Evolutionary conservation across 179 eudicot species (phyloP).

Genomic region (Silene vulgaris): DNA sequence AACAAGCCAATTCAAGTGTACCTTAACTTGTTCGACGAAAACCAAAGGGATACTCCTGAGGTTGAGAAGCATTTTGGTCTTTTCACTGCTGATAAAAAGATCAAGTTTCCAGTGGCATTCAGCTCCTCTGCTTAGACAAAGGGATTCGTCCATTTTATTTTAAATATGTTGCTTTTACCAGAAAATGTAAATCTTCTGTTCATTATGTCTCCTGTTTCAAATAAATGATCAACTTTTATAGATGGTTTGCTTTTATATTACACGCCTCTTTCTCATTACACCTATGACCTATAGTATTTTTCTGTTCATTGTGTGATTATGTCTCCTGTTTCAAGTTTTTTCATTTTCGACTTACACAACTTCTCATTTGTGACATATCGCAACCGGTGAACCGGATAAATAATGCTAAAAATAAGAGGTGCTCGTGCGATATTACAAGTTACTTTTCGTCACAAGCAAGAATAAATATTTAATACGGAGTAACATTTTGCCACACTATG

Average conservation of each 20-base stretch:
- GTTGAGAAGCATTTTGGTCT: constrained; percentile 53
- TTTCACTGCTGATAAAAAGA: constrained; percentile 32
- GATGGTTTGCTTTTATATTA: background rate
- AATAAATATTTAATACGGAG: too few species aligned
- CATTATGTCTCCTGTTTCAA: constrained; percentile 10
- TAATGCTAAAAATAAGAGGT: too few species aligned
- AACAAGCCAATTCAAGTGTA: constrained; percentile 45
- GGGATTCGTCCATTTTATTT: background rate
- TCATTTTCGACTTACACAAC: too few species aligned
- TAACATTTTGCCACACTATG: too few species aligned
- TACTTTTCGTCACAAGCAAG: too few species aligned
- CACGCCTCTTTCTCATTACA: background rate
- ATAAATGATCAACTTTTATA: background rate
- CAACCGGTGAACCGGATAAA: too few species aligned
- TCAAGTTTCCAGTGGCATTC: constrained; percentile 18
- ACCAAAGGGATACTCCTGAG: constrained; percentile 31
- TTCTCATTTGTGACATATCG: too few species aligned
- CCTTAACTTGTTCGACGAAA: constrained; percentile 56
- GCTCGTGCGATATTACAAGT: too few species aligned
- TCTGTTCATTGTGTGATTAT: too few species aligned
- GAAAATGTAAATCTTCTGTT: background rate
- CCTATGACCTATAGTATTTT: background rate
- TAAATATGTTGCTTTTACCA: background rate
- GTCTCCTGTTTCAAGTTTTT: too few species aligned
- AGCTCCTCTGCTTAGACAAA: constrained; percentile 5